Evolutionary conservation across 805 yeast species (phyloP), one percentile per base, ranked within the genome.

Genomic region (Ogataea zsoltii): DNA sequence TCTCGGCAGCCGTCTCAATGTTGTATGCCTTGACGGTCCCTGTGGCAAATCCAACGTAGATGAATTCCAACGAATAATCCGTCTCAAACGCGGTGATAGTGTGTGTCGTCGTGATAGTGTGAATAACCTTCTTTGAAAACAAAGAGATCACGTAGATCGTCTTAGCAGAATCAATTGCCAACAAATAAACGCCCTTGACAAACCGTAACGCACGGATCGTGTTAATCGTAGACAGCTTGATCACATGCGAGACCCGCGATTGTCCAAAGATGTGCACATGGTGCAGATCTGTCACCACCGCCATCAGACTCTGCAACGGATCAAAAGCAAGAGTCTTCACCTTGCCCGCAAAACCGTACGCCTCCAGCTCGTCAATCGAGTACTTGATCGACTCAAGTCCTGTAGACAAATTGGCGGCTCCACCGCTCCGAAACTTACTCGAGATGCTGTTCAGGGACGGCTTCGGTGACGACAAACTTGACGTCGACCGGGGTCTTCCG

Each of bases 1-100:
- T 78, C 51, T 82, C 63, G 21, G 61, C 57, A 28, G 91, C 86
- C 30, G 95, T 73, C 59, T 90, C 97, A 14, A 92, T 82, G 62
- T 94, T 96, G 60, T 76, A 92, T 7, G 84, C 82, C 25, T 80
- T 65, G 1, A 86, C 66, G 2, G 79, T 63, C 1, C 99, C 99
- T 62, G 82, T 89, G 38, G 79, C 76, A 42, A 88, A 68, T 3
- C 98, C 99, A 16, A 92, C 57, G 36, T 85, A 73, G 13, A 92
- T 67, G 88, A 94, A 94, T 64, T 91, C 97, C 52, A 94, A 63
- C 0, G 95, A 76, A 2, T 97, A 97, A 58, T 94, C 99, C 1
- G 85, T 66, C 47, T 80, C 94, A 12, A 83, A 70, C 2, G 87
- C 75, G 1, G 87, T 74, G n/a, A 91, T 75, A 11, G 76, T 72